phyloP scores from a whole-genome alignment of 495 filamentous ascomycete species.

The Cudoniella acicularis region DNA sequence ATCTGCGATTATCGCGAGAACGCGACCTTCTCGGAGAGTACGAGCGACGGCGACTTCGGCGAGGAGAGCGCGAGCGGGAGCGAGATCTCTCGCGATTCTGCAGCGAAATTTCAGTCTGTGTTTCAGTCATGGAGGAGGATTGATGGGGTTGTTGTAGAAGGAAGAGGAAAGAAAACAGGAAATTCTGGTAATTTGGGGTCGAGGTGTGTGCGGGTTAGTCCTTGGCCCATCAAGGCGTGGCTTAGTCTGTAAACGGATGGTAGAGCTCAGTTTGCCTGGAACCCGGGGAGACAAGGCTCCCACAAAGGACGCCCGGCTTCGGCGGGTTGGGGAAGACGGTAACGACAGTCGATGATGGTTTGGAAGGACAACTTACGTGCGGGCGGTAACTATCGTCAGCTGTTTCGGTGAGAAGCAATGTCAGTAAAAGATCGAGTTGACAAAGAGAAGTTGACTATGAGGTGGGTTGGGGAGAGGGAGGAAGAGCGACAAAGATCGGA shows the following conservation, averaged over 20 bases:
- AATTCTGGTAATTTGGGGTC: neutral
- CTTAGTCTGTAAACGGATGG: neutral
- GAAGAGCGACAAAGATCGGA: neutral
- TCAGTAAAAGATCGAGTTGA: neutral
- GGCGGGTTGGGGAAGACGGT: neutral
- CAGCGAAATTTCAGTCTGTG: conserved; percentile 41
- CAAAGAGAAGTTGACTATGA: neutral
- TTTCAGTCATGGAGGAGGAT: conserved; percentile 25
- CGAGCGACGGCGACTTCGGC: conserved; percentile 73
- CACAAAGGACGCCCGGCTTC: neutral
- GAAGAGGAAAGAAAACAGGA: neutral
- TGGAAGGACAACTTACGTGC: neutral
- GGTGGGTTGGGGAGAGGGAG: neutral
- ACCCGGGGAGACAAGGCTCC: neutral
- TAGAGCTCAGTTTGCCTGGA: neutral
- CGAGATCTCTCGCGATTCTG: conserved; percentile 77
- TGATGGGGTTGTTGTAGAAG: neutral
- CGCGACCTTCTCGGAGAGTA: conserved; percentile 2
- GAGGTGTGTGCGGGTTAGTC: neutral
- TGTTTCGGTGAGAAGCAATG: neutral
- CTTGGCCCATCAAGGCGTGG: conserved; percentile 4
- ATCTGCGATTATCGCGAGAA: conserved; percentile 66
- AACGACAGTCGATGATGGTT: neutral
- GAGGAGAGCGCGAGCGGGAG: conserved; percentile 82
- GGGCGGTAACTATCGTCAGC: conserved; percentile 6